Percentiles rank a stretch among this genome's conserved stretches.
Conservation (phyloP, 208 protist genomes). For the Leishmania tarentolae region DNA sequence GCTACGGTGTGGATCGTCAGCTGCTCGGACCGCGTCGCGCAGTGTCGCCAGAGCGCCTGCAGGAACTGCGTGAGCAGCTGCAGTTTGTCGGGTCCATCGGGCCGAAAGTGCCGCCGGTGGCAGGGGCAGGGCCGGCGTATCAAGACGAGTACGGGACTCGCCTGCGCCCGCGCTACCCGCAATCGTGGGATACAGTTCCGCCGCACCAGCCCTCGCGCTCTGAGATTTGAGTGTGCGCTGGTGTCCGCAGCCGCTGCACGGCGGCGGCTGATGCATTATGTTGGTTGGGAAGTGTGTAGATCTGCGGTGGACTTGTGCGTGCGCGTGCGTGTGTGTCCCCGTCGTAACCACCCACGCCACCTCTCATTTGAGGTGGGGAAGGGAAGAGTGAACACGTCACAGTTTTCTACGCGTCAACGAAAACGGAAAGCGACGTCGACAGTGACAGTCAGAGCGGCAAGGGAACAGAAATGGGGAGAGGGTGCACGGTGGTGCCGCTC, state of each 20-base stretch:
- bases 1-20: constrained; percentile 35
- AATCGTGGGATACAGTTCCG: constrained; percentile 87
- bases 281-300: too few relatives aligned
- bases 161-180: constrained; percentile 78
- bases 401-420: not conserved
- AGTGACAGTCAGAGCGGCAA: not conserved
- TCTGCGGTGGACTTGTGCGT: not conserved
- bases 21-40: constrained; percentile 46
- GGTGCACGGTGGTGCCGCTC: not conserved
- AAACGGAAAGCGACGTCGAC: not conserved
- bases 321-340: constrained; percentile 14
- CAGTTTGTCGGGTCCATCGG: constrained; percentile 35
- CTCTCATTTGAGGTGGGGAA: too few relatives aligned
- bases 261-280: too few relatives aligned
- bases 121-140: constrained; percentile 28
- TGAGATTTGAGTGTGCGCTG: constrained; percentile 17
- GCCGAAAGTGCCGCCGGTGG: not conserved
- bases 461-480: not conserved
- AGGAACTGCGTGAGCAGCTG: constrained; percentile 61
- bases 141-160: constrained; percentile 70
- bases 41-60: constrained; percentile 49
- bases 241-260: not conserved
- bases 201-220: constrained; percentile 79
- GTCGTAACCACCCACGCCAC: too few relatives aligned
- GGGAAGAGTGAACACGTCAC: not conserved